Base-by-base conservation (phyloP, 2,329 filamentous ascomycete genomes). In the Gnomoniopsis sp. region DNA sequence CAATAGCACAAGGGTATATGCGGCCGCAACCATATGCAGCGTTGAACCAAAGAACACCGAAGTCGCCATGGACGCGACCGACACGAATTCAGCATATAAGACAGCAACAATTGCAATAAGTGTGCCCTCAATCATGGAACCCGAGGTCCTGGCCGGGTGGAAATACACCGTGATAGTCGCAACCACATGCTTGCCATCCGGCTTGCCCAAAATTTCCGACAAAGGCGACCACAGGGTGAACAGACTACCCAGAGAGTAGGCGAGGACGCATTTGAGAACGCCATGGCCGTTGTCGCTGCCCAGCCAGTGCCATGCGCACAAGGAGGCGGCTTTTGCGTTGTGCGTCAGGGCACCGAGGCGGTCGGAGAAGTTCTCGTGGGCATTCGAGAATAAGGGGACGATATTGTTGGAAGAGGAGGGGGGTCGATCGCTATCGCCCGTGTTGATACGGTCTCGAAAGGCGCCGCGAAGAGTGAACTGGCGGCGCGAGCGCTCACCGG, bases 141-240 rank as follows among this genome's bases (percentile, higher is more conserved):
- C 93, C 26, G 88, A 84, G 19, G 91, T 91, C 59, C 93, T 82
- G 6, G 91, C 90, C 4, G 93, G 92, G 71, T 97, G 92, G 68
- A 97, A 98, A 69, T 96, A 98, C 12, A 97, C 93, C 0, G 91
- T 96, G 59, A 97, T 86, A 2, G 93, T 97, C 34, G 92, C 92
- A 53, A 96, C 91, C 69, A 96, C 88, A 73, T 97, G 93, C 70
- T 97, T 97, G 53, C 91, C 91, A 74, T 96, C 93, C 69, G 92
- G 89, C 63, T 88, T 81, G 12, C 93, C 93, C 17, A 97, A 78
- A 58, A 92, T 84, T 8, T 80, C 76, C 17, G 91, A 87, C 57
- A 96, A 79, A 2, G 83, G 81, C 2, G 88, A 84, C 62, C 91
- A 87, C 67, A 96, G 95, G 0, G 93, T 97, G 38, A 88, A 91